A percentile compares a stretch with the other conserved stretches of the same genome.
phyloP scores from a whole-genome alignment of 805 yeast species.

The Naumovozyma dairenensis region DNA sequence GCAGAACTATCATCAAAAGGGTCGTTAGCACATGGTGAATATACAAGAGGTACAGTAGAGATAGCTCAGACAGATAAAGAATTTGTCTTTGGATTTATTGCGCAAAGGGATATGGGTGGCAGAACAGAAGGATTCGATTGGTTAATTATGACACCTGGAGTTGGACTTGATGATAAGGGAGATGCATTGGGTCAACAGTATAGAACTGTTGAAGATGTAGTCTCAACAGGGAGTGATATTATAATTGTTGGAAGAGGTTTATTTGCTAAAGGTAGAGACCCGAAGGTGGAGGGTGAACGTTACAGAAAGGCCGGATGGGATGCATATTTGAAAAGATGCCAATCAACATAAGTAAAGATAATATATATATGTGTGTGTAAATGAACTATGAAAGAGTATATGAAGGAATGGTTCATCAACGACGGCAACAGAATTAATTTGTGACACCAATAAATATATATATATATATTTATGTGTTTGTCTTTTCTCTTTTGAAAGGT shows the following conservation, averaged over 20 bases:
- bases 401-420: no score
- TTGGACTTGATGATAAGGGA: constrained; percentile 93
- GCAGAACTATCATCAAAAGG: constrained; percentile 95
- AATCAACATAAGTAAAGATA: neutral
- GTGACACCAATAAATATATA: no score
- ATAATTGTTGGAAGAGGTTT: constrained; percentile 98
- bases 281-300: constrained; percentile 75
- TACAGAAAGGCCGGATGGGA: constrained; percentile 93
- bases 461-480: no score
- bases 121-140: constrained; percentile 83
- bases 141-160: constrained; percentile 97
- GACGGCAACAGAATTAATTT: no score
- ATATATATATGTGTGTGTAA: neutral
- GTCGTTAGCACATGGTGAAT: constrained; percentile 84
- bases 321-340: constrained; percentile 52
- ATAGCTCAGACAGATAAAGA: constrained; percentile 80
- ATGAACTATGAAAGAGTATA: no score
- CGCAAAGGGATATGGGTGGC: constrained; percentile 82
- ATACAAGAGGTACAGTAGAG: constrained; percentile 78
- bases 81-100: constrained; percentile 94
- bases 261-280: constrained; percentile 90
- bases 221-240: constrained; percentile 80
- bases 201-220: constrained; percentile 80
- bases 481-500: no score
- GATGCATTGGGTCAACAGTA: constrained; percentile 95